phyloP scores from a whole-genome alignment of 768 basidiomycete genomes.

The Termitomyces sp. region DNA sequence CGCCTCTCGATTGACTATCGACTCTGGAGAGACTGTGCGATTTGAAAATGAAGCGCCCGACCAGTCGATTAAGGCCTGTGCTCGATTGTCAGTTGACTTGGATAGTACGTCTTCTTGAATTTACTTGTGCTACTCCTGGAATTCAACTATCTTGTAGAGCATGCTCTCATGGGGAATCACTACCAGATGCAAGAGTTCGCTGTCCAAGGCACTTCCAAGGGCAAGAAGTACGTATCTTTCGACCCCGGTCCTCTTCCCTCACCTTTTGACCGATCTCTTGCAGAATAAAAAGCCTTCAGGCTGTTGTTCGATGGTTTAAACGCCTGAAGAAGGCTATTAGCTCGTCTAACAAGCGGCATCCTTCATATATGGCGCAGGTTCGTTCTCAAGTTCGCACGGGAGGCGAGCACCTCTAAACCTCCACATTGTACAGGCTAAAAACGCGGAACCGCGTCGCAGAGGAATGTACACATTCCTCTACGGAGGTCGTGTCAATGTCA shows the following conservation, averaged over 20 bases:
- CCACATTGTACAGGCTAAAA: background rate
- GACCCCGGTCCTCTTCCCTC: background rate
- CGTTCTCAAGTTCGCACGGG: background rate
- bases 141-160: background rate
- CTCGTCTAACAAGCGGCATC: background rate
- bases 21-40: background rate
- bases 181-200: background rate
- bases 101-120: background rate
- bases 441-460: background rate
- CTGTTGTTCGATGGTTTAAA: background rate
- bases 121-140: background rate
- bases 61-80: too few species aligned
- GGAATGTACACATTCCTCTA: too few species aligned
- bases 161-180: too few species aligned
- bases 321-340: background rate
- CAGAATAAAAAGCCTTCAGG: background rate
- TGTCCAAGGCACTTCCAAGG: background rate
- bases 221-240: background rate
- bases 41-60: background rate
- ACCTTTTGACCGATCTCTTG: background rate
- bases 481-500: too few species aligned
- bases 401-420: background rate
- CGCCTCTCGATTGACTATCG: background rate
- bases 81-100: background rate
- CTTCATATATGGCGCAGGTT: background rate